phyloP scores from a whole-genome alignment of 225 moss, liverwort and hornwort species.

The Antitrichia curtipendula region DNA sequence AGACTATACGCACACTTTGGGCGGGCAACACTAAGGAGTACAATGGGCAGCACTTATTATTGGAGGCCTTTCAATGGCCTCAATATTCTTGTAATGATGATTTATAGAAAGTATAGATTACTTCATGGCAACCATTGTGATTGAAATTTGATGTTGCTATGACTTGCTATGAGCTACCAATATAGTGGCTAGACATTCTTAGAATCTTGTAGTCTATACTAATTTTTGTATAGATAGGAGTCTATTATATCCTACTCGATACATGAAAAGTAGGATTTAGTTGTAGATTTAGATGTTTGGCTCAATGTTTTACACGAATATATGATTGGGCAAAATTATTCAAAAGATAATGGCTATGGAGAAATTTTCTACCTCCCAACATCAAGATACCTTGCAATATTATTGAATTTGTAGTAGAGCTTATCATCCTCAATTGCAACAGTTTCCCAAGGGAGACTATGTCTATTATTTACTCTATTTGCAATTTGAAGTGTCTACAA shows the following conservation, averaged over 20 bases:
- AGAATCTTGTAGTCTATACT: not conserved
- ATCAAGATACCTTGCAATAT: not conserved
- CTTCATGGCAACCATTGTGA: not conserved
- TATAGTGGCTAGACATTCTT: not conserved
- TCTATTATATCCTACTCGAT: not conserved
- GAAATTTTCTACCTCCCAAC: not conserved
- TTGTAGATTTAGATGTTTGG: not conserved
- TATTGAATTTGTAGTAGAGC: not conserved
- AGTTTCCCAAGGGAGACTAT: rapidly evolving
- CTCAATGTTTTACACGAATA: not conserved
- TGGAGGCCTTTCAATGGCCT: too few species aligned
- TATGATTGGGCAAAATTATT: not conserved
- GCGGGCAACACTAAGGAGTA: too few species aligned
- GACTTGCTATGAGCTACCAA: not conserved
- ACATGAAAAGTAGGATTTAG: not conserved
- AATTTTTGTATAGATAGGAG: not conserved
- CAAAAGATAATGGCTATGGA: not conserved
- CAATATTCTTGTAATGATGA: too few species aligned
- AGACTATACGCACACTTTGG: too few species aligned
- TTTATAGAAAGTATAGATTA: not conserved
- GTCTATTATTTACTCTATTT: too few species aligned
- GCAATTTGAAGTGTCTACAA: not conserved
- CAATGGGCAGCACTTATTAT: too few species aligned
- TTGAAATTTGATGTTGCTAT: not conserved
- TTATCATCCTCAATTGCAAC: not conserved